These are phyloP conservation scores for Scytalidium sp. DNA, from an alignment of 2,329 filamentous ascomycete genomes.

Conservation along the genomic window DNA sequence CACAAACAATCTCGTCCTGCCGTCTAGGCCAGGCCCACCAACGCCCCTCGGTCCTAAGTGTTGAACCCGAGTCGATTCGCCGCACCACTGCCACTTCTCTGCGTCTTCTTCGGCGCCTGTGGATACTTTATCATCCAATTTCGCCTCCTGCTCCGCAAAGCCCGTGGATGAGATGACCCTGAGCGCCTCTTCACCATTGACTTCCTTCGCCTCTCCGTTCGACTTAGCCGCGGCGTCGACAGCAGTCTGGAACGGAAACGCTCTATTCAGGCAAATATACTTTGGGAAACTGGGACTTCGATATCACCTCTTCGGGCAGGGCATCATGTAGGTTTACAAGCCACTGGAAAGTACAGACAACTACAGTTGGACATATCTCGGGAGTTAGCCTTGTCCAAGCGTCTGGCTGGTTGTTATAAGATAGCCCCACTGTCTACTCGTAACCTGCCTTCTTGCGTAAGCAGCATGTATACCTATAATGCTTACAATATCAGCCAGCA, in stretches of 20 bases:
- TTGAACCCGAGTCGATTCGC: slow-evolving; percentile 60
- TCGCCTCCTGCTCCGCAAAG: slow-evolving; percentile 42
- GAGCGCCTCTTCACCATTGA: slow-evolving; percentile 54
- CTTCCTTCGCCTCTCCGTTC: slow-evolving; percentile 33
- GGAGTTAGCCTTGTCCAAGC: not conserved
- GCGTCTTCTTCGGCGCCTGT: slow-evolving; percentile 48
- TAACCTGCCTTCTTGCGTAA: not conserved
- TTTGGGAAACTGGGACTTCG: slow-evolving; percentile 50
- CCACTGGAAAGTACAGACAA: slow-evolving; percentile 68
- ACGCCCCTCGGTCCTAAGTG: slow-evolving; percentile 54
- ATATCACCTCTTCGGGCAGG: slow-evolving; percentile 51
- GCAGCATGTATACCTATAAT: not conserved
- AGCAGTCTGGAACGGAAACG: slow-evolving; percentile 56
- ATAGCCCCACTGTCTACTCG: not conserved
- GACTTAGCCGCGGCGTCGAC: slow-evolving; percentile 39
- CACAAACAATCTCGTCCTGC: slow-evolving; percentile 62
- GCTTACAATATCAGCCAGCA: slow-evolving; percentile 58
- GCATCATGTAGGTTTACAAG: slow-evolving; percentile 51
- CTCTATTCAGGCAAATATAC: slow-evolving; percentile 61
- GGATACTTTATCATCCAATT: slow-evolving; percentile 50
- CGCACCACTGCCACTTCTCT: slow-evolving; percentile 54
- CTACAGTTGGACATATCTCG: slow-evolving; percentile 26
- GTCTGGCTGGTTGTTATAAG: too few relatives aligned
- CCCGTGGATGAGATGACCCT: slow-evolving; percentile 40
- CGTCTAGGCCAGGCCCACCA: slow-evolving; percentile 49